phyloP scores from a whole-genome alignment of 805 yeast genomes.

The Clavispora santaluciae region DNA sequence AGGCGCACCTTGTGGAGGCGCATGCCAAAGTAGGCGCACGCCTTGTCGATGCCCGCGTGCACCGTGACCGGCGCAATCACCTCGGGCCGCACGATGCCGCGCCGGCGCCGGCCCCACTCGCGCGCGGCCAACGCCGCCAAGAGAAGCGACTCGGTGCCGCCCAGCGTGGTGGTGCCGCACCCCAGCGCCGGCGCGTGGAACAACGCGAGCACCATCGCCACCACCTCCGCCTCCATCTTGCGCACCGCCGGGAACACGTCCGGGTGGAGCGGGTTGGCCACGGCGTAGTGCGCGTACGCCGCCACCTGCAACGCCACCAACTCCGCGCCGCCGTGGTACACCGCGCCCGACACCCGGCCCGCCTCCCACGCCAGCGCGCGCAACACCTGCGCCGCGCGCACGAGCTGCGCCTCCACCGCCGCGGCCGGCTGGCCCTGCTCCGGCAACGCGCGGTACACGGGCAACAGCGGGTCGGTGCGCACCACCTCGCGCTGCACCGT shows the following conservation, averaged over 20 bases:
- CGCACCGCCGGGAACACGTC: constrained; percentile 96
- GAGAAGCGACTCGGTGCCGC: constrained; percentile 91
- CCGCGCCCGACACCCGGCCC: constrained; percentile 92
- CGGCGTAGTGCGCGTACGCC: constrained; percentile 72
- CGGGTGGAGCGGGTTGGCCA: constrained; percentile 94
- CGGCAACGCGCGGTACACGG: constrained; percentile 53
- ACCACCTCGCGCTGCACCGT: constrained; percentile 57
- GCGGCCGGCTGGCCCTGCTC: constrained; percentile 47
- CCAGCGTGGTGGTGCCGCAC: constrained; percentile 80
- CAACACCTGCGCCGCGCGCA: constrained; percentile 39
- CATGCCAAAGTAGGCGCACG: constrained; percentile 86
- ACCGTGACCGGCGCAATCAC: constrained; percentile 84
- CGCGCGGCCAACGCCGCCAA: constrained; percentile 87
- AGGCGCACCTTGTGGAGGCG: constrained; percentile 75
- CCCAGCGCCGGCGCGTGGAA: constrained; percentile 67
- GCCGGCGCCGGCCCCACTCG: constrained; percentile 56
- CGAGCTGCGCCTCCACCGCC: constrained; percentile 48
- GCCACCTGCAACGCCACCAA: constrained; percentile 66
- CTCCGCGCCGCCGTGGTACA: constrained; percentile 91
- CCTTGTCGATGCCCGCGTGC: constrained; percentile 95
- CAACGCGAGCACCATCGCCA: constrained; percentile 77
- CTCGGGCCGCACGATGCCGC: constrained; percentile 69
- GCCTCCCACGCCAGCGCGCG: constrained; percentile 75
- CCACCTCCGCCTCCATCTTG: constrained; percentile 94
- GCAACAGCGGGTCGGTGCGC: constrained; percentile 43